Conservation (phyloP, 2,329 filamentous ascomycete genomes). For the Dactylonectria estremocensis region DNA sequence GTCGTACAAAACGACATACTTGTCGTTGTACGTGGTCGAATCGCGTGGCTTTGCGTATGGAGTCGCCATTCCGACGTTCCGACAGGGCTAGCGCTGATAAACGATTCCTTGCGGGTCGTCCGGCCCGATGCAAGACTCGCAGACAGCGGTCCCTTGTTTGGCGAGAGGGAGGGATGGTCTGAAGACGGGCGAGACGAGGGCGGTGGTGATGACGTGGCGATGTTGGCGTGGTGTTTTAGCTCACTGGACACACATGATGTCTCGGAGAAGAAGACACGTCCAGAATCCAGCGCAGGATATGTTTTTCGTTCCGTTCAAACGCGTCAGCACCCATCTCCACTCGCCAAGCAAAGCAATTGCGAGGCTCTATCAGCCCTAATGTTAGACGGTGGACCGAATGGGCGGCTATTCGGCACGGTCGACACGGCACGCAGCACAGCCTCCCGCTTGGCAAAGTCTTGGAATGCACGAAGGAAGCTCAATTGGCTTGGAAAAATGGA, state of each 20-base stretch:
- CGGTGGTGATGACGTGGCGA: neutral
- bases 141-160: neutral
- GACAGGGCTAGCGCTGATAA: neutral
- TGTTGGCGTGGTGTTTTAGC: neutral
- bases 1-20: conserved; percentile 59
- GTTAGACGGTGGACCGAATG: conserved; percentile 20
- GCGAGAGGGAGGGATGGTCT: neutral
- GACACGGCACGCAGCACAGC: conserved; percentile 17
- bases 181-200: neutral
- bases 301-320: conserved; percentile 21
- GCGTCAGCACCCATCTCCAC: conserved; percentile 47
- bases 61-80: conserved; percentile 23
- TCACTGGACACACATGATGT: neutral
- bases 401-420: conserved; percentile 30
- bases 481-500: conserved; percentile 2
- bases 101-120: conserved; percentile 15
- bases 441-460: conserved; percentile 34
- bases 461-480: neutral
- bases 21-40: conserved; percentile 53
- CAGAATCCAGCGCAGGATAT: neutral
- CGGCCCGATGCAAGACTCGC: neutral
- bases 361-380: conserved; percentile 33
- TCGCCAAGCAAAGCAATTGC: conserved; percentile 40
- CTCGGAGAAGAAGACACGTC: neutral
- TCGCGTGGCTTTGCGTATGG: conserved; percentile 23